These are phyloP conservation scores for Gaertneriomyces sp. DNA, from an alignment of 192 early-diverging fungal genomes.

Conservation along the genomic window DNA sequence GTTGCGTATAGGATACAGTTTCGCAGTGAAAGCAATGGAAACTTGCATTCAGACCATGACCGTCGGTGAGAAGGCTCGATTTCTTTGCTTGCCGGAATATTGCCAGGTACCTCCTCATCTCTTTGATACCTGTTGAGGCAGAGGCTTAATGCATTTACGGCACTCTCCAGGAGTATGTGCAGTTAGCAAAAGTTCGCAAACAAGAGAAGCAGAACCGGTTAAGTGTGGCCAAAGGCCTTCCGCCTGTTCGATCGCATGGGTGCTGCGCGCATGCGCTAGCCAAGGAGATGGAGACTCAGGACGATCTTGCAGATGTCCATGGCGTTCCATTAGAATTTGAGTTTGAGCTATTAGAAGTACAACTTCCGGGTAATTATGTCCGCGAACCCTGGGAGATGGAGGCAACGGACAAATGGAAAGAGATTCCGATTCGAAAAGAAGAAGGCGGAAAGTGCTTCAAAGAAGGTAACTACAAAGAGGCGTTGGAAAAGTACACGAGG, in stretches of 20 bases:
- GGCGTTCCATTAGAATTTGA: constrained; percentile 48
- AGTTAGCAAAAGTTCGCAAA: constrained; percentile 47
- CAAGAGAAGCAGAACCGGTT: constrained; percentile 42
- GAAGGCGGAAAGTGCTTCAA: constrained; percentile 39
- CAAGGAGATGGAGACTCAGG: constrained; percentile 28
- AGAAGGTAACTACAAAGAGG: constrained; percentile 36
- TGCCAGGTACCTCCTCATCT: constrained; percentile 29
- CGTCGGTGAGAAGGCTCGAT: constrained; percentile 42
- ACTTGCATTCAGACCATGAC: constrained; percentile 46
- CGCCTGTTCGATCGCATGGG: constrained; percentile 34
- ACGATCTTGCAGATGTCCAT: constrained; percentile 35
- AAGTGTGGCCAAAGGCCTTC: constrained; percentile 30
- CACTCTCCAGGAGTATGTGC: constrained; percentile 41
- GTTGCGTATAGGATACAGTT: constrained; percentile 48
- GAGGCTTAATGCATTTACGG: background rate
- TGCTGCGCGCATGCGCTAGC: constrained; percentile 39
- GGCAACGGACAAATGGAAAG: constrained; percentile 42
- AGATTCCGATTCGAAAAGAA: constrained; percentile 38
- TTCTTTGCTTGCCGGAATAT: constrained; percentile 49
- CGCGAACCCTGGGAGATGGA: constrained; percentile 53
- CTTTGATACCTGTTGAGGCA: background rate
- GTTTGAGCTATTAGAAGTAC: constrained; percentile 47
- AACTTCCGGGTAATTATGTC: constrained; percentile 36
- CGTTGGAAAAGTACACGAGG: constrained; percentile 44
- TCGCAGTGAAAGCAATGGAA: constrained; percentile 48